These are phyloP conservation scores for Mucor sp. DNA, from an alignment of 371 early-diverging fungal species.

Conservation along the genomic window DNA sequence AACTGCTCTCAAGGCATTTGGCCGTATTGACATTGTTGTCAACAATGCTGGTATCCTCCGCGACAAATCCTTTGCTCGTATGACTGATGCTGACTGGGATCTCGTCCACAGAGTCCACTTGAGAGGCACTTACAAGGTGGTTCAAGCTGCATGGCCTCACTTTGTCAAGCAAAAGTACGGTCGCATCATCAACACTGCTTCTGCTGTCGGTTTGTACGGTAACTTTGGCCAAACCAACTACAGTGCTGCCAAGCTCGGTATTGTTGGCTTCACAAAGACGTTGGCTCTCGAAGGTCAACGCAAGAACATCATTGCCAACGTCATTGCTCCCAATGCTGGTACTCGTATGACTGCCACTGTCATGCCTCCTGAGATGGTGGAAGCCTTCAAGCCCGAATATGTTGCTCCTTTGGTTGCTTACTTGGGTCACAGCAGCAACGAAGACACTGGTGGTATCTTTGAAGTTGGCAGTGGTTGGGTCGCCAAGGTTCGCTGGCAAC, in stretches of 20 bases:
- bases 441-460: slow-evolving; percentile 87
- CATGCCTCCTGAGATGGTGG: slow-evolving; percentile 94
- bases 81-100: slow-evolving; percentile 97
- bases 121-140: slow-evolving; percentile 91
- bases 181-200: slow-evolving; percentile 85
- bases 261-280: slow-evolving; percentile 89
- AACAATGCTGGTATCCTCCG: slow-evolving; percentile 98
- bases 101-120: slow-evolving; percentile 91
- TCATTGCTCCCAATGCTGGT: slow-evolving; percentile 97
- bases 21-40: slow-evolving; percentile 92
- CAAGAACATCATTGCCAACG: slow-evolving; percentile 90
- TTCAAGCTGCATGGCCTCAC: slow-evolving; percentile 96
- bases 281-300: slow-evolving; percentile 93
- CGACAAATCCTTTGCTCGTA: slow-evolving; percentile 93
- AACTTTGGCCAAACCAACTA: slow-evolving; percentile 99
- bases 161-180: slow-evolving; percentile 96
- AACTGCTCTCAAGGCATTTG: slow-evolving; percentile 94
- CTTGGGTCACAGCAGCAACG: slow-evolving; percentile 83
- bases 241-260: slow-evolving; percentile 91
- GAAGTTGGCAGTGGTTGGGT: slow-evolving; percentile 95
- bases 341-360: slow-evolving; percentile 98
- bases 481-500: slow-evolving; percentile 93
- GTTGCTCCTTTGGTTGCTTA: slow-evolving; percentile 94
- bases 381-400: slow-evolving; percentile 96
- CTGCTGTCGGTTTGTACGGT: slow-evolving; percentile 97